Evolutionary conservation across 2,329 filamentous ascomycete genomes (phyloP).

Genomic region (Aspergillus ochraceus): DNA sequence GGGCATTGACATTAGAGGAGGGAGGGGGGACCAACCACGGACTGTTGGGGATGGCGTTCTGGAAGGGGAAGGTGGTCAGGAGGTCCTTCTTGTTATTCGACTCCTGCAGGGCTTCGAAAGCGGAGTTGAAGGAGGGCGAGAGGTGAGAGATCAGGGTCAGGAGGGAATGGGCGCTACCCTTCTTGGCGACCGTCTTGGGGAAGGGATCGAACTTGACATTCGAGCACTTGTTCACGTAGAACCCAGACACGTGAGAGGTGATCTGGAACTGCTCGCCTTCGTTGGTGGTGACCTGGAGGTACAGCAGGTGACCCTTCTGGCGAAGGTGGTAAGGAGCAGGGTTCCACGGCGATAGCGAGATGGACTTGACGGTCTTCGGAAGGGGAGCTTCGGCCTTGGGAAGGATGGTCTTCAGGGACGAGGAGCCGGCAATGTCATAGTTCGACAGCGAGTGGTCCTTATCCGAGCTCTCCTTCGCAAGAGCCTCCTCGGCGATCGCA

Average conservation of each 20-base stretch:
- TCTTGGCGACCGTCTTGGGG: conserved; percentile 76
- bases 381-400: conserved; percentile 65
- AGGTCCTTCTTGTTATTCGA: conserved; percentile 84
- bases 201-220: conserved; percentile 93
- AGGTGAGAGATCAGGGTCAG: conserved; percentile 74
- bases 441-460: conserved; percentile 61
- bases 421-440: conserved; percentile 74
- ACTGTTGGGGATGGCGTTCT: conserved; percentile 86
- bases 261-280: conserved; percentile 95
- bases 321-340: conserved; percentile 88
- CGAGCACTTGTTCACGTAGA: conserved; percentile 95
- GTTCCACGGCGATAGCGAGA: conserved; percentile 92
- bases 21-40: conserved; percentile 84
- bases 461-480: conserved; percentile 40
- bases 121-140: conserved; percentile 76
- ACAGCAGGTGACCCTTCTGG: conserved; percentile 89
- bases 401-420: conserved; percentile 69
- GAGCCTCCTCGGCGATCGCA: conserved; percentile 58
- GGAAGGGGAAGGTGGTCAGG: conserved; percentile 89
- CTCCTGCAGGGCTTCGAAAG: conserved; percentile 78
- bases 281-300: conserved; percentile 83
- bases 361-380: conserved; percentile 87
- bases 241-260: conserved; percentile 89
- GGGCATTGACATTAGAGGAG: conserved; percentile 61
- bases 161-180: conserved; percentile 78